phyloP scores from a whole-genome alignment of 2,329 filamentous ascomycete species.

The Graphium sp. region DNA sequence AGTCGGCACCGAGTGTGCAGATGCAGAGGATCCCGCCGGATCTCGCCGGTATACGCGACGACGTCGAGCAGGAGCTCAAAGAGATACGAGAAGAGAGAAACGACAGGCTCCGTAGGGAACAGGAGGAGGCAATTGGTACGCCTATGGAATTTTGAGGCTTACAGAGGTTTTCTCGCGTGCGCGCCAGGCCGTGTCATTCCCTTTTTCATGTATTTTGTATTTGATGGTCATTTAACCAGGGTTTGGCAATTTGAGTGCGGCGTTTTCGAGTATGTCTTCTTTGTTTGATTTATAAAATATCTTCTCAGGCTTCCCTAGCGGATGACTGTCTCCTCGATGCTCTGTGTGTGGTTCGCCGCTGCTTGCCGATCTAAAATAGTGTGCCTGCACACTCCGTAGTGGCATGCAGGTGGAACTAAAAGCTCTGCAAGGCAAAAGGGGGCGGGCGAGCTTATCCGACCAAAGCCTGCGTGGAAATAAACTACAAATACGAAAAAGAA shows the following conservation, averaged over 20 bases:
- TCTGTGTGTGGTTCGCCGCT: too few relatives aligned
- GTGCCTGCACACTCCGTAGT: too few relatives aligned
- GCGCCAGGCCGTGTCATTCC: too few relatives aligned
- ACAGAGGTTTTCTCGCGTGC: background rate
- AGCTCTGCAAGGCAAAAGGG: too few relatives aligned
- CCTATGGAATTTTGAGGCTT: slow-evolving; percentile 31
- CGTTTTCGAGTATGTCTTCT: background rate
- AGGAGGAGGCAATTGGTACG: slow-evolving; percentile 39
- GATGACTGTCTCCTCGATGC: too few relatives aligned
- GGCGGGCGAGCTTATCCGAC: too few relatives aligned
- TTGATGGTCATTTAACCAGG: background rate
- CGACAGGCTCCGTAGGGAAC: slow-evolving; percentile 30
- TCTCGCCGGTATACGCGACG: slow-evolving; percentile 47
- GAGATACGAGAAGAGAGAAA: slow-evolving; percentile 46
- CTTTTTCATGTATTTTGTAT: background rate
- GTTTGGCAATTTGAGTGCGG: background rate
- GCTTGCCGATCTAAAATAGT: too few relatives aligned
- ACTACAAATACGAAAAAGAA: too few relatives aligned
- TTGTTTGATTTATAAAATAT: slow-evolving; percentile 1
- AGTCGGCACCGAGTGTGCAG: slow-evolving; percentile 74
- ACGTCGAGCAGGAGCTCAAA: slow-evolving; percentile 50
- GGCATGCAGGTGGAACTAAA: too few relatives aligned
- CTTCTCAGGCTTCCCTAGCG: background rate
- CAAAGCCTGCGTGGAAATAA: too few relatives aligned
- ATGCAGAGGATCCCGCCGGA: slow-evolving; percentile 68